These are phyloP conservation scores for Hordeum marinum DNA, from an alignment of 176 grass and related monocot species.

Conservation along the genomic window DNA sequence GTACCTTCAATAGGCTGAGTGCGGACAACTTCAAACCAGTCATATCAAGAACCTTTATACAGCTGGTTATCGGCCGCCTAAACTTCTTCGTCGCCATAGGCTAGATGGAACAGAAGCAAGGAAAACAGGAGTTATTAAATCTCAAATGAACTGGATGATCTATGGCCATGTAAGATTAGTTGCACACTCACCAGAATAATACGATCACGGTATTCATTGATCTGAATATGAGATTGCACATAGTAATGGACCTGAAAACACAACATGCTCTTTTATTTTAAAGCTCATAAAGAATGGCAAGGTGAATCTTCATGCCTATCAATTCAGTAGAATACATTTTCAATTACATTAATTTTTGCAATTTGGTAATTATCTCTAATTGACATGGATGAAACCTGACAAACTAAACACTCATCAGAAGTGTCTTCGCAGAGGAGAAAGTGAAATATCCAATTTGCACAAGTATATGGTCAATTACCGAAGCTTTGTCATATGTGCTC, in stretches of 20 bases:
- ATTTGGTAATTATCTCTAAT: slow-evolving; percentile 2
- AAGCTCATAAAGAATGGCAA: neutral
- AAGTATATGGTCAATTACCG: slow-evolving; percentile 47
- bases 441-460: neutral
- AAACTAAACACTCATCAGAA: slow-evolving; percentile 22
- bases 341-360: neutral
- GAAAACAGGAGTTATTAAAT: slow-evolving; percentile 7
- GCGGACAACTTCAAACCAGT: slow-evolving; percentile 83
- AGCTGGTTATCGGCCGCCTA: slow-evolving; percentile 55
- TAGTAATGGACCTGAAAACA: slow-evolving; percentile 79
- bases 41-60: slow-evolving; percentile 97
- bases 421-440: slow-evolving; percentile 6
- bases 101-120: slow-evolving; percentile 44
- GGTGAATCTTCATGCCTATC: neutral
- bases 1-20: slow-evolving; percentile 83
- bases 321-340: slow-evolving; percentile 6
- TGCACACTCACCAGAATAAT: slow-evolving; percentile 73
- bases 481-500: slow-evolving; percentile 89
- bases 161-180: slow-evolving; percentile 11
- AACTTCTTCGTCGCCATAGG: slow-evolving; percentile 52
- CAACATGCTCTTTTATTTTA: slow-evolving; percentile 1
- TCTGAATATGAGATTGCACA: slow-evolving; percentile 96
- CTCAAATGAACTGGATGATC: neutral
- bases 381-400: slow-evolving; percentile 20
- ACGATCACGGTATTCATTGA: slow-evolving; percentile 89